phyloP scores from a whole-genome alignment of 768 basidiomycete species.

The Hortiboletus campestris region DNA sequence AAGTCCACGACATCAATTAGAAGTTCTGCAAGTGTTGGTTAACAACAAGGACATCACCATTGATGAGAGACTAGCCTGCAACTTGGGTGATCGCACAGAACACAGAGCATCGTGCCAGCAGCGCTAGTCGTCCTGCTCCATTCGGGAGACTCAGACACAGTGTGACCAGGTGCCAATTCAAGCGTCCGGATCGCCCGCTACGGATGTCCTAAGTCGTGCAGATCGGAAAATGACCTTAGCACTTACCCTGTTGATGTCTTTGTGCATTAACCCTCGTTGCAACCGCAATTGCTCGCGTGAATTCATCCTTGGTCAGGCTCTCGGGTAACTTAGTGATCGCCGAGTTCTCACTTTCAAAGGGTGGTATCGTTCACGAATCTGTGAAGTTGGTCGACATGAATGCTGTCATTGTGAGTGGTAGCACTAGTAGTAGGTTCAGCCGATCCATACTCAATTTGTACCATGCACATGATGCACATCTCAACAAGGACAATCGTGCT shows the following conservation, averaged over 20 bases:
- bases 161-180: constrained; percentile 60
- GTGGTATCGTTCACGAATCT: no score
- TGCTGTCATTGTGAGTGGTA: no score
- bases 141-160: constrained; percentile 91
- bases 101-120: constrained; percentile 58
- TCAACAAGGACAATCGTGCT: neutral
- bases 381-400: no score
- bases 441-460: neutral
- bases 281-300: constrained; percentile 90
- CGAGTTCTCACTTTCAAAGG: constrained; percentile 78
- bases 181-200: constrained; percentile 36
- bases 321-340: constrained; percentile 59
- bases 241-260: constrained; percentile 68
- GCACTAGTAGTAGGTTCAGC: neutral
- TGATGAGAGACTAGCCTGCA: constrained; percentile 62
- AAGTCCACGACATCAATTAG: constrained; percentile 95
- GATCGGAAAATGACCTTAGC: constrained; percentile 48
- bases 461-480: no score
- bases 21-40: constrained; percentile 56
- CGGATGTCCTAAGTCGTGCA: constrained; percentile 45
- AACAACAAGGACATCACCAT: neutral
- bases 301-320: constrained; percentile 79
- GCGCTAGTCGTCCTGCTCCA: constrained; percentile 93
- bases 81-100: constrained; percentile 81
- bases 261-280: constrained; percentile 84